Base-by-base conservation (phyloP, 1,284 basidiomycete species). In the Neonothopanus nambi region DNA sequence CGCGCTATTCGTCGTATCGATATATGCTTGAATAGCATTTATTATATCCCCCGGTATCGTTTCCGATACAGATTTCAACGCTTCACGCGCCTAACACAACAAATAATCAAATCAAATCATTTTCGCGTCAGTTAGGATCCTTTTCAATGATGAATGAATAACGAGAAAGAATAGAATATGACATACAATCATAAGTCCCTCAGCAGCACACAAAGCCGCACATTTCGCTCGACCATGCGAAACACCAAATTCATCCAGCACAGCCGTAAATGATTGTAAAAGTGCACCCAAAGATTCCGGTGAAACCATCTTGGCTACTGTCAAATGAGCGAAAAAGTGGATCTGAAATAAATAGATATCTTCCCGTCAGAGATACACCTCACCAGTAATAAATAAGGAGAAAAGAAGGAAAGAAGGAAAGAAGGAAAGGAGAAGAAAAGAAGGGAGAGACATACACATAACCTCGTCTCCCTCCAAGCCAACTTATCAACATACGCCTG, bases 191-290 rank as follows among this genome's bases (percentile, higher is more conserved):
- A 95, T 83, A 3, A 97, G 74, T 8, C 91, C 93, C 67, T 97
- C 93, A 6, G 85, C 89, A 17, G 94, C 93, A 68, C 91, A 94
- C 18, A 93, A 71, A 1, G 90, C 89, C 0, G 92, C 93, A 44
- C 86, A 81, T 67, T 94, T 91, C 0, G 91, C 92, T 17, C 95
- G 81, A 28, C 87, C 86, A 57, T 92, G 87, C 5, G 93, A 93
- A 1, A 93, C 92, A 43, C 90, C 91, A 58, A 95, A 92, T 66
- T 96, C 94, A 60, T 94, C 91, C 23, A 97, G 73, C 2, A 96
- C 94, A 0, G 86, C 79, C 3, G 87, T 85, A 61, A 96, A 91
- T 0, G 91, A 89, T 57, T 86, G 83, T 23, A 96, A 78, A 11
- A 95, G 81, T 6, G 83, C 78, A 42, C 89, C 76, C 73, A 97